Evolutionary conservation across 2,329 filamentous ascomycete species (phyloP), one percentile per base, ranked within the genome.

Genomic region (Fusarium sp.): DNA sequence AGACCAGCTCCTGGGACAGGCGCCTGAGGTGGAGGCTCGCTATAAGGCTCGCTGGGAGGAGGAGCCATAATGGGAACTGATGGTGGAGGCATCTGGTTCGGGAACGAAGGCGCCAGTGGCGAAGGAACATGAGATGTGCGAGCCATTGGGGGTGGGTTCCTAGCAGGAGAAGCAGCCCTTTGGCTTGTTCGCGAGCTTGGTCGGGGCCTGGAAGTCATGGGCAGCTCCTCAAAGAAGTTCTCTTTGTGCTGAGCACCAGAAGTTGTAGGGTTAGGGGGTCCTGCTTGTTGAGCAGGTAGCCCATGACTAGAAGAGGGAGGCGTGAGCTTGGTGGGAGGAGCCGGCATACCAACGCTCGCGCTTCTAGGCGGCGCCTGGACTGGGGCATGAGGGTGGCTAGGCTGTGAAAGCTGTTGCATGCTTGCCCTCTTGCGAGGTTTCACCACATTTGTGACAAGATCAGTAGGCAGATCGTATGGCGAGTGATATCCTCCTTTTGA

Each of bases 401-500:
- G 77, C 60, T 82, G 82, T 8, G 84, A 81, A 45, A 86, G 80
- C 56, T 87, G 87, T 62, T 88, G 88, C 74, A 87, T 84, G 75
- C 87, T 89, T 8, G 83, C 79, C 55, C 91, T 84, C 83, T 92
- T 91, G 78, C 90, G 85, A 75, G 91, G 89, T 72, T 91, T 92
- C 29, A 92, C 87, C 18, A 76, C 65, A 7, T 74, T 77, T 27
- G 69, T 76, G 40, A 82, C 72, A 30, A 99, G 87, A 57, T 98
- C 95, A 81, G 96, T 93, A 6, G 96, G 96, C 22, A 99, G 85
- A 81, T 99, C 97, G 75, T 98, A 99, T 1, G 96, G 96, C 22
- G 95, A 98, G 51, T 91, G 87, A 78, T 99, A 99, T 10, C 95
- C 94, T 59, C 93, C 93, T 80, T 97, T 98, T 5, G 93, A 84